Percentiles rank a stretch among this genome's conserved stretches.
These are phyloP conservation scores for Aschersonia sp. DNA, from an alignment of 2,329 filamentous ascomycete species.

Conservation along the genomic window DNA sequence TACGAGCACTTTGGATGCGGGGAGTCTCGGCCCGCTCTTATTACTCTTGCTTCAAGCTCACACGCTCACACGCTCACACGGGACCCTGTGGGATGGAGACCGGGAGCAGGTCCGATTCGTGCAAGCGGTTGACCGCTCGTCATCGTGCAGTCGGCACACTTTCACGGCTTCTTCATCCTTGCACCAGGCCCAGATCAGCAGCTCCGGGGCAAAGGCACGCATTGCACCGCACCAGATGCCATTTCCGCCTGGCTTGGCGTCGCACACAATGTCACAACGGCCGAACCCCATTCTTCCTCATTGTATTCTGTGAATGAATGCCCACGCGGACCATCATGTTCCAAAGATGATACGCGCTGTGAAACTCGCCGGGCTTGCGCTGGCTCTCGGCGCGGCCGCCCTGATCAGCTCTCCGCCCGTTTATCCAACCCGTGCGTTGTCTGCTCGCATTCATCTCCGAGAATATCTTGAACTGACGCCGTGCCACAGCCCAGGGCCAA, in stretches of 20 bases:
- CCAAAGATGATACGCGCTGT: not conserved
- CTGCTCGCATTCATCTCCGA: no score
- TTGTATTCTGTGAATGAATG: not conserved
- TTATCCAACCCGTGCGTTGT: conserved; percentile 11
- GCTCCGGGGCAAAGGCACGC: not conserved
- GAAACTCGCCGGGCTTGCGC: not conserved
- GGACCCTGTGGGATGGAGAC: no score
- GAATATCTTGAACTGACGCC: not conserved
- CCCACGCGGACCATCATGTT: not conserved
- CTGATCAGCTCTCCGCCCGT: conserved; percentile 10
- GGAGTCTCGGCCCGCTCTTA: no score
- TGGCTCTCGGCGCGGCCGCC: conserved; percentile 2
- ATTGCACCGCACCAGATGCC: not conserved
- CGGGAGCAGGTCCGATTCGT: not conserved
- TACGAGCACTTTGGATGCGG: no score
- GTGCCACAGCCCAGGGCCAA: conserved; percentile 13
- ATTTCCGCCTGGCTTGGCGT: not conserved
- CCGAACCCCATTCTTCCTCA: not conserved
- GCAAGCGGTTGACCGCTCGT: not conserved
- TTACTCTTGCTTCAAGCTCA: no score
- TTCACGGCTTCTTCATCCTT: not conserved
- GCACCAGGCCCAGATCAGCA: not conserved
- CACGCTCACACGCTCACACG: no score
- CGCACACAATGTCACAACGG: not conserved
- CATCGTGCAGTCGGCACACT: not conserved